A percentile compares a stretch with the other conserved stretches of the same genome.
Evolutionary conservation across 108 stramenopile species (phyloP).

Genomic region (Discostella stelligeroides): DNA sequence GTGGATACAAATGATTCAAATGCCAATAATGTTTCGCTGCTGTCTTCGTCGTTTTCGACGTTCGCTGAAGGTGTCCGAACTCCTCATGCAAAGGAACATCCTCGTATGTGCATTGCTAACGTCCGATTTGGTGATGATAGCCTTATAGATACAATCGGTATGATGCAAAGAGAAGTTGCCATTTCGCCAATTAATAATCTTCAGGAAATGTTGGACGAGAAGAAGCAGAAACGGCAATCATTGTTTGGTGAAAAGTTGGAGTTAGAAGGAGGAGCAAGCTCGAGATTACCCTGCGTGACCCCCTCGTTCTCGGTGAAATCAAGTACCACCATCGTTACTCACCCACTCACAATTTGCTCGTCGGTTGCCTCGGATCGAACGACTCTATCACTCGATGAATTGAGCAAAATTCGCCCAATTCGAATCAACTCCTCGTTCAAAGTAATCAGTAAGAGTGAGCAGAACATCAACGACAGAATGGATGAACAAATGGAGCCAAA

Average conservation of each 20-base stretch:
- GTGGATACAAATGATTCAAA: slow-evolving; percentile 13
- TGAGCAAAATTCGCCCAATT: slow-evolving; percentile 24
- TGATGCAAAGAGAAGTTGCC: slow-evolving; percentile 35
- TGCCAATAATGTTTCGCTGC: neutral
- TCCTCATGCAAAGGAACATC: slow-evolving; percentile 42
- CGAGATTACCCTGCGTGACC: slow-evolving; percentile 22
- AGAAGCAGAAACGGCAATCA: slow-evolving; percentile 33
- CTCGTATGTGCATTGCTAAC: slow-evolving; percentile 44
- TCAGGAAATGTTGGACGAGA: slow-evolving; percentile 7
- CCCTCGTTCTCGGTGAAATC: slow-evolving; percentile 42
- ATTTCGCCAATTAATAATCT: slow-evolving; percentile 42
- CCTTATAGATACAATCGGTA: slow-evolving; percentile 10
- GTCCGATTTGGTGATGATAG: slow-evolving; percentile 40
- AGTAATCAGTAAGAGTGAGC: neutral
- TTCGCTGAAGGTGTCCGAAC: slow-evolving; percentile 34
- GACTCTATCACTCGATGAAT: slow-evolving; percentile 22
- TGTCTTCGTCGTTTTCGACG: slow-evolving; percentile 19
- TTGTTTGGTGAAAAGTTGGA: slow-evolving; percentile 18
- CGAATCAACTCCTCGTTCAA: slow-evolving; percentile 5
- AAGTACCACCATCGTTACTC: slow-evolving; percentile 33
- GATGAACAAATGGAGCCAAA: slow-evolving; percentile 21
- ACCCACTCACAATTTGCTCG: slow-evolving; percentile 45
- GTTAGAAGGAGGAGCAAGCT: neutral
- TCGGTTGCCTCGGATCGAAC: slow-evolving; percentile 26
- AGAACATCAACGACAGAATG: neutral